Evolutionary conservation across 2,329 filamentous ascomycete genomes (phyloP), one percentile per base, ranked within the genome.

Genomic region (Pyrenochaeta sp.): DNA sequence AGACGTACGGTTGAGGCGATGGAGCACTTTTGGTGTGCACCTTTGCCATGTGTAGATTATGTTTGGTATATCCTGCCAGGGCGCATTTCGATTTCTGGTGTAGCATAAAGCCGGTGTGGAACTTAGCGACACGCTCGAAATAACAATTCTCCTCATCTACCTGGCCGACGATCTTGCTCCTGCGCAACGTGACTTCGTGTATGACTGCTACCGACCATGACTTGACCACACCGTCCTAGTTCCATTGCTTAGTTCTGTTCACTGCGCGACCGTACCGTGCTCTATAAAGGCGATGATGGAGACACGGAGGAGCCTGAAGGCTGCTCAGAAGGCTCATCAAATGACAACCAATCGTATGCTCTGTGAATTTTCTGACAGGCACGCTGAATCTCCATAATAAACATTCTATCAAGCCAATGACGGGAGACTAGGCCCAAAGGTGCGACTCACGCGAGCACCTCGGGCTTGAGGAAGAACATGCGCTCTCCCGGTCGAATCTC

Each of bases 1-100:
- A 77, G 75, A 78, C 75, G 74, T 76, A 77, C 66, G 72, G 76
- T 68, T 69, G 69, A 69, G 72, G 64, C 63, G 65, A 65, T 50
- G 63, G 54, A 53, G 65, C 64, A 61, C 55, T 52, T 49, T 62
- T 54, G 55, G 57, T 59, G 59, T 58, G 67, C 60, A 62, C 64
- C 61, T 59, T 65, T 50, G 65, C 65, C 62, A 61, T 63, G 54
- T 77, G 72, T 76, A 76, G 69, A 69, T 69, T 74, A 75, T 70
- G 64, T 72, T 72, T 68, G 67, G 68, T 73, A 71, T 74, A 72
- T 61, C 63, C 67, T 71, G 62, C 64, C 64, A 69, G 67, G 69
- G 69, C 68, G 71, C 61, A 68, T 70, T 67, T 65, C 60, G 71
- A 68, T 67, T 67, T 69, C 52, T 62, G 65, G 68, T 74, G 73